Conservation (phyloP, 352 stramenopile species). For the Phytophthora palmivora region DNA sequence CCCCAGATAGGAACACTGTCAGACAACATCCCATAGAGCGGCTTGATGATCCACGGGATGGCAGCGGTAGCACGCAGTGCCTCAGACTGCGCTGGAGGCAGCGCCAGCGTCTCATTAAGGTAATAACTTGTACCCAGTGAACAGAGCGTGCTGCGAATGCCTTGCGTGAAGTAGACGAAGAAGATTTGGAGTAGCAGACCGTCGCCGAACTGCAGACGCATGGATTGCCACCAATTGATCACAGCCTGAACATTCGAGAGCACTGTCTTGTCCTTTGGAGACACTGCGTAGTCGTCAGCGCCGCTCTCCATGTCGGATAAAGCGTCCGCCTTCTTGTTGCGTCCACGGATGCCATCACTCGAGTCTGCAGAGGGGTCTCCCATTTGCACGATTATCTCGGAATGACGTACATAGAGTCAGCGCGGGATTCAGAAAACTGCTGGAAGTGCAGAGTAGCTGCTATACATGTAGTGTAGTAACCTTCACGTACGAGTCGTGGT, state of each 20-base stretch:
- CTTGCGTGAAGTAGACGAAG: slow-evolving; percentile 87
- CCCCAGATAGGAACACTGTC: slow-evolving; percentile 80
- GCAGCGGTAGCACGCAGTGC: slow-evolving; percentile 67
- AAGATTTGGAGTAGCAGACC: slow-evolving; percentile 80
- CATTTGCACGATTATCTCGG: slow-evolving; percentile 7
- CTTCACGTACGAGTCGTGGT: too few species aligned
- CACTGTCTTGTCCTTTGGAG: slow-evolving; percentile 24
- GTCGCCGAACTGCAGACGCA: slow-evolving; percentile 75
- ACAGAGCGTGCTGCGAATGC: slow-evolving; percentile 77
- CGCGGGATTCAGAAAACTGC: too few species aligned
- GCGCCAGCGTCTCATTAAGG: slow-evolving; percentile 76
- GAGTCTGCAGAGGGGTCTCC: slow-evolving; percentile 8
- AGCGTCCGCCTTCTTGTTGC: slow-evolving; percentile 56
- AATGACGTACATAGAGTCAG: slow-evolving; percentile 5
- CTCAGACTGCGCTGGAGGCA: slow-evolving; percentile 74
- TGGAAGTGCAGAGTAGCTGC: too few species aligned
- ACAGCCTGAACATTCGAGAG: slow-evolving; percentile 49
- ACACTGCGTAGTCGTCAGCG: slow-evolving; percentile 8
- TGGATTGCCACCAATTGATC: slow-evolving; percentile 62
- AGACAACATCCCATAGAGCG: slow-evolving; percentile 79
- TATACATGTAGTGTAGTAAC: too few species aligned
- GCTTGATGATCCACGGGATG: slow-evolving; percentile 87
- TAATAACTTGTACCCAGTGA: slow-evolving; percentile 84
- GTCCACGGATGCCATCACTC: slow-evolving; percentile 60
- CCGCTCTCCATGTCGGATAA: slow-evolving; percentile 27